Percentiles rank a stretch among this genome's conserved stretches.
phyloP scores from a whole-genome alignment of 2,329 filamentous ascomycete genomes.

The Zalaria obscura region DNA sequence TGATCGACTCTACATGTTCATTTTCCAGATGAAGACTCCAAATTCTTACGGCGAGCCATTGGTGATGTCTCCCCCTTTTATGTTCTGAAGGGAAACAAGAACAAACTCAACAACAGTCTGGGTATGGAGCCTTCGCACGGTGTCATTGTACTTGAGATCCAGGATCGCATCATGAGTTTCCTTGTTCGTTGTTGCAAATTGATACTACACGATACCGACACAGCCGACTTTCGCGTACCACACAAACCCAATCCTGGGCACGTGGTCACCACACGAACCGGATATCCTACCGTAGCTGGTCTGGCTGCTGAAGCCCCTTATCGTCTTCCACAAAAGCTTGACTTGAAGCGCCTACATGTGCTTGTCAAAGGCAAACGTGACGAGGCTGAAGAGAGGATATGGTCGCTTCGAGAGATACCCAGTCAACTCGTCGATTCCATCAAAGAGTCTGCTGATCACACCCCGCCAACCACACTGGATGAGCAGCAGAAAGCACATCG shows the following conservation, averaged over 20 bases:
- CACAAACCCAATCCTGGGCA: constrained; percentile 6
- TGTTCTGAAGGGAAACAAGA: too few species aligned
- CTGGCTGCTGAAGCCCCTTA: constrained; percentile 38
- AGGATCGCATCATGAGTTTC: constrained; percentile 34
- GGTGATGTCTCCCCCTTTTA: too few species aligned
- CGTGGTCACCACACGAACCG: not conserved
- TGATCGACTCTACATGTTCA: too few species aligned
- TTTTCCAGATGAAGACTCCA: too few species aligned
- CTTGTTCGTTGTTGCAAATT: constrained; percentile 32
- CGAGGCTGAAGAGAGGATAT: constrained; percentile 39
- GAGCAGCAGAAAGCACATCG: constrained; percentile 17
- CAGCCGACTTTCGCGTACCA: constrained; percentile 7
- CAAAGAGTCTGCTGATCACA: constrained; percentile 32
- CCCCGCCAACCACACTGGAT: constrained; percentile 30
- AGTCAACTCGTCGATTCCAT: constrained; percentile 37
- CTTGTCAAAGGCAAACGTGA: constrained; percentile 29
- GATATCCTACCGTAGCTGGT: constrained; percentile 5
- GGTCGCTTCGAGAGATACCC: constrained; percentile 44
- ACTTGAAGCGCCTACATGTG: constrained; percentile 30
- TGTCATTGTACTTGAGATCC: constrained; percentile 30
- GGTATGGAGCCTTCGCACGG: too few species aligned
- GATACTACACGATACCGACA: constrained; percentile 39
- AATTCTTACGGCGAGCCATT: too few species aligned
- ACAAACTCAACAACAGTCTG: too few species aligned
- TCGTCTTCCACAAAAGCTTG: constrained; percentile 29